Conservation (phyloP, 176 grass and related monocot genomes). For the Carex kokanica region DNA sequence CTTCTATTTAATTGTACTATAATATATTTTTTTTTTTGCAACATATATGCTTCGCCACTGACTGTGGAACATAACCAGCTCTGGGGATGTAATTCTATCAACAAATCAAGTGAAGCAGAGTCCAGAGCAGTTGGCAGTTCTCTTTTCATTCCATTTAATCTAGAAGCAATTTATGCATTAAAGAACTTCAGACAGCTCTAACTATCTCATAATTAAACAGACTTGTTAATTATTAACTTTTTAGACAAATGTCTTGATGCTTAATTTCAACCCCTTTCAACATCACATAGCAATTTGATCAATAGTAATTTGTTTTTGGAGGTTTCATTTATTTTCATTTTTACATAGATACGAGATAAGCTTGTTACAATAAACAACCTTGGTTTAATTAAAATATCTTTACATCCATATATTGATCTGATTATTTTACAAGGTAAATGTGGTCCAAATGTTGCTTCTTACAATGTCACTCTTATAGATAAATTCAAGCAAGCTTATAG, state of each 20-base stretch:
- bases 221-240: not conserved
- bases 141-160: not conserved
- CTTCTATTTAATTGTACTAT: too few relatives aligned
- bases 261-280: not conserved
- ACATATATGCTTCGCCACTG: too few relatives aligned
- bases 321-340: not conserved
- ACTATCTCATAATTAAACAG: not conserved
- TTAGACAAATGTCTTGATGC: not conserved
- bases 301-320: not conserved
- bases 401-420: not conserved
- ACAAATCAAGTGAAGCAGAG: not conserved
- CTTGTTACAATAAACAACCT: not conserved
- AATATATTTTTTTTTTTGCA: too few relatives aligned
- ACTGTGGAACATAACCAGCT: too few relatives aligned
- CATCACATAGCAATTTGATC: not conserved
- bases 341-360: too few relatives aligned
- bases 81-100: constrained; percentile 2
- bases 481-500: not conserved
- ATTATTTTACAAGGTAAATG: not conserved
- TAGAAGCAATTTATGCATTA: not conserved
- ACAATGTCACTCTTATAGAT: not conserved
- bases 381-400: not conserved
- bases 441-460: not conserved
- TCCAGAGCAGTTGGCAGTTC: not conserved
- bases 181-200: not conserved